A percentile compares a stretch with the other conserved stretches of the same genome.
Conservation (phyloP, 768 basidiomycete genomes). For the Macrolepiota dolichaula region DNA sequence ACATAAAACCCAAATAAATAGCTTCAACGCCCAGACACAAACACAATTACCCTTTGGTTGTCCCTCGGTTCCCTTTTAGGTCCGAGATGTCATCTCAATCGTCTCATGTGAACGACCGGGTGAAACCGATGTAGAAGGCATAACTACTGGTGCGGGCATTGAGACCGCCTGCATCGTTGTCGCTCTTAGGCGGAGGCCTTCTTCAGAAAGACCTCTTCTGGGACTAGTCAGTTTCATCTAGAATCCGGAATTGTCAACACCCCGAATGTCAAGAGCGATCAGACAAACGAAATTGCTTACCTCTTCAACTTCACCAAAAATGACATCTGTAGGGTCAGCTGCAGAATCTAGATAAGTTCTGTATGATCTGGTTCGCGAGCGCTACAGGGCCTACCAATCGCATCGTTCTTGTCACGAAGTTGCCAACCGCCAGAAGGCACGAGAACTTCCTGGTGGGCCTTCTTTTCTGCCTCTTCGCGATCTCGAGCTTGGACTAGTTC, state of each 20-base stretch:
- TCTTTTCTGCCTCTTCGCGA: constrained; percentile 24
- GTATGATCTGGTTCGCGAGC: not conserved
- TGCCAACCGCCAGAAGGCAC: constrained; percentile 42
- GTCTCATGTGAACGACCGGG: constrained; percentile 20
- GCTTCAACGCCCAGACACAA: not conserved
- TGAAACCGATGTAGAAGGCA: constrained; percentile 5
- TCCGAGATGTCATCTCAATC: constrained; percentile 31
- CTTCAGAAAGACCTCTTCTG: constrained; percentile 24
- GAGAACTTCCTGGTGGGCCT: constrained; percentile 19
- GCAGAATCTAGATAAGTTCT: constrained; percentile 5
- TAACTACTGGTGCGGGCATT: not conserved
- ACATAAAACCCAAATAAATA: not conserved
- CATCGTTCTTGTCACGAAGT: constrained; percentile 49
- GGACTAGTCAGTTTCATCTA: constrained; percentile 34
- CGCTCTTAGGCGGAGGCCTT: constrained; percentile 15
- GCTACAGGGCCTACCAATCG: constrained; percentile 36
- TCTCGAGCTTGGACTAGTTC: constrained; percentile 48
- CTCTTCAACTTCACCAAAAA: constrained; percentile 42
- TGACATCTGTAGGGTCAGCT: constrained; percentile 33
- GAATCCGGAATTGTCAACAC: constrained; percentile 10
- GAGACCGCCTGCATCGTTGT: constrained; percentile 11
- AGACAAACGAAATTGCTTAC: constrained; percentile 12
- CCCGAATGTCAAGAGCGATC: constrained; percentile 2
- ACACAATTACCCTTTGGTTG: not conserved
- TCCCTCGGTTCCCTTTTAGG: constrained; percentile 9